Conservation (phyloP, 768 basidiomycete species). For the Ephemerocybe angulata region DNA sequence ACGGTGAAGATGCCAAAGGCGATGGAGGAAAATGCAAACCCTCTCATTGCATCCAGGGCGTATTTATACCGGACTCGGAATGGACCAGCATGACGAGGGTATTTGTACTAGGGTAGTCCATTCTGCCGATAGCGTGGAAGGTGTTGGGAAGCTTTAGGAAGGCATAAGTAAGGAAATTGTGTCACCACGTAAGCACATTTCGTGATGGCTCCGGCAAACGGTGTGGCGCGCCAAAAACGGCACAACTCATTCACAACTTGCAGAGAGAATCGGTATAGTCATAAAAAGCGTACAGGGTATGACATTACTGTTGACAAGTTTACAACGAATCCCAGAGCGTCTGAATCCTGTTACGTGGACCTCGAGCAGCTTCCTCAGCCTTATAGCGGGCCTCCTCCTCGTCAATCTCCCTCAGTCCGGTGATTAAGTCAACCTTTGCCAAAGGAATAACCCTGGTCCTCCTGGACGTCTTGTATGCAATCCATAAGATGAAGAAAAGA, state of each 20-base stretch:
- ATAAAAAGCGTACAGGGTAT: background rate
- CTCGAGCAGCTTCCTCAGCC: constrained; percentile 38
- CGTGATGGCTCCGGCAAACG: background rate
- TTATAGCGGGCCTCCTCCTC: constrained; percentile 57
- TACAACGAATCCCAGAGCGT: constrained; percentile 41
- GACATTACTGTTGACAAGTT: background rate
- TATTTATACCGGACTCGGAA: background rate
- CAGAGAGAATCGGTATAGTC: background rate
- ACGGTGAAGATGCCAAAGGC: background rate
- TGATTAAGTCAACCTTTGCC: constrained; percentile 55
- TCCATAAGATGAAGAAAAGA: constrained; percentile 37
- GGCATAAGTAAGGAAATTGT: background rate
- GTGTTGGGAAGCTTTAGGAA: background rate
- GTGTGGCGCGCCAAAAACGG: background rate
- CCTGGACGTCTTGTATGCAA: constrained; percentile 38
- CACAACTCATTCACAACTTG: background rate
- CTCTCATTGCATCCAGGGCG: constrained; percentile 1
- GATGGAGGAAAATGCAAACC: background rate
- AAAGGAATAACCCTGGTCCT: constrained; percentile 38
- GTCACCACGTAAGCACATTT: background rate
- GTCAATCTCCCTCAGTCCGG: constrained; percentile 56
- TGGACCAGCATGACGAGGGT: background rate
- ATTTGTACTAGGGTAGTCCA: background rate
- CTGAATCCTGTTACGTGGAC: constrained; percentile 27
- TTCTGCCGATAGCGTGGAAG: background rate